Evolutionary conservation across 495 filamentous ascomycete species (phyloP), one percentile per base, ranked within the genome.

Genomic region (Aspergillus incahuasiensis): DNA sequence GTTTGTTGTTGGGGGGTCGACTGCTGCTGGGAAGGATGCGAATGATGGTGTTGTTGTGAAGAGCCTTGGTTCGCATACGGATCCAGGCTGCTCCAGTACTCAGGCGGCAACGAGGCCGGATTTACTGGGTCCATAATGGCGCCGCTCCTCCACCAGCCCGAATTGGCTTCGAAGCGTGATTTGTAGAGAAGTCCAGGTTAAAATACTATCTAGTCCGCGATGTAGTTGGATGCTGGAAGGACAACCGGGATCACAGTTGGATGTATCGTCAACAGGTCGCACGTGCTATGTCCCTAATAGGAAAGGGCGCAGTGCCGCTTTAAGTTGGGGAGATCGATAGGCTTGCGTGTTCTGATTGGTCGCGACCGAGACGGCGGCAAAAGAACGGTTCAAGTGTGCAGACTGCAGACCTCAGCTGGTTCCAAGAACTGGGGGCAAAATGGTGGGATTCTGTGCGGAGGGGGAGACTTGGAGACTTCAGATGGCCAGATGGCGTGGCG

Each of bases 61-160:
- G 38, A 41, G 52, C 66, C 66, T n/a, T 60, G 46, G 42, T 47
- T 62, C 8, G 63, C 34, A 57, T 69, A 76, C 25, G 72, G 52
- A n/a, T 76, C 72, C 41, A 77, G 61, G 11, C 41, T 66, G 52
- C 63, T 66, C 75, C 75, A 77, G 51, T 71, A 74, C 21, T 71
- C 74, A 1, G 67, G 50, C 20, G 66, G 60, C 12, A 71, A 52
- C 20, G 64, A 55, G 15, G 51, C 56, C 32, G 68, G 60, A 16
- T 64, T 57, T 44, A 67, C 63, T 44, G 71, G 74, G 60, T 77
- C 74, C 74, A 77, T 77, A 47, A 51, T 69, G 54, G 42, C 40
- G 57, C 16, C 53, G 24, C 38, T 48, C 54, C 49, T 46, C 52
- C 46, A 32, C 53, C 52, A 59, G 48, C 44, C 47, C 45, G 49